phyloP scores from a whole-genome alignment of 2,329 filamentous ascomycete species.

The Fusarium sarcochroum region DNA sequence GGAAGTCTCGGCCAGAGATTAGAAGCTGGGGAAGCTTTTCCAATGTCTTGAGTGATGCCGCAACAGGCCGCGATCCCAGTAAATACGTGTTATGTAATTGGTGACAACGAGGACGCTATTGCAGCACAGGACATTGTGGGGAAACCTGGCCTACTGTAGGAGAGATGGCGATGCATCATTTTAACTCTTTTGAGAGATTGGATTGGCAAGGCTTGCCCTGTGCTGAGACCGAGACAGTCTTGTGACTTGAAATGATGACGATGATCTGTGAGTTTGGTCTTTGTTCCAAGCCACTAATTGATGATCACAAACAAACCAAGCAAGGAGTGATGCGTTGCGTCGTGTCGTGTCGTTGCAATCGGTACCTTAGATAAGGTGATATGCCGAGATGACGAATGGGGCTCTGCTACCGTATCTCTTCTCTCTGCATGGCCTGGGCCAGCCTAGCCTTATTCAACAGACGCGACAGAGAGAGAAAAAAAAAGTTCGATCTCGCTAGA shows the following conservation, averaged over 20 bases:
- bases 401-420: conserved; percentile 36
- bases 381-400: conserved; percentile 39
- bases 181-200: conserved; percentile 24
- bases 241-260: conserved; percentile 26
- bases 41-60: conserved; percentile 26
- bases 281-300: conserved; percentile 7
- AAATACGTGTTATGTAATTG: conserved; percentile 42
- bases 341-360: conserved; percentile 11
- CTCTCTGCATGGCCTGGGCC: conserved; percentile 28
- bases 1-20: conserved; percentile 15
- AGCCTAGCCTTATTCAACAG: not conserved
- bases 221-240: conserved; percentile 26
- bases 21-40: conserved; percentile 28
- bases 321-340: no score
- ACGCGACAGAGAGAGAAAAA: not conserved
- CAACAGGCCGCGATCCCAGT: conserved; percentile 41
- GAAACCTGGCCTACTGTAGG: conserved; percentile 20
- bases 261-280: conserved; percentile 2
- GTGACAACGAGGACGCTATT: conserved; percentile 10
- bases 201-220: conserved; percentile 13
- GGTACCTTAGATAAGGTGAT: conserved; percentile 31
- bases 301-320: not conserved
- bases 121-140: conserved; percentile 36
- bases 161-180: conserved; percentile 25
- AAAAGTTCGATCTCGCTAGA: conserved; percentile 36